phyloP scores from a whole-genome alignment of 2,329 filamentous ascomycete genomes.

The Diaporthe citrichinensis region DNA sequence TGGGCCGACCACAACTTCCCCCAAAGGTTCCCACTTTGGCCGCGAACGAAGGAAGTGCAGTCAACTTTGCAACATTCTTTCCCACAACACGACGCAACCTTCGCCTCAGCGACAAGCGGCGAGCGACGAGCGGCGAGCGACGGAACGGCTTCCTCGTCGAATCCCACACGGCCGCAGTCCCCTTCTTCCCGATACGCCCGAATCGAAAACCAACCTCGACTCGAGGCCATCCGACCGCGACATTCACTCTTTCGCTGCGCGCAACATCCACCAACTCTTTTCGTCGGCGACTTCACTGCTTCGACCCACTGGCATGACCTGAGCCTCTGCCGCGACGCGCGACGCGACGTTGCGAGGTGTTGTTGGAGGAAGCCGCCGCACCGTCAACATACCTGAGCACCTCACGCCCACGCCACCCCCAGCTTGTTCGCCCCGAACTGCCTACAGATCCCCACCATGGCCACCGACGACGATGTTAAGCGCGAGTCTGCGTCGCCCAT shows the following conservation, averaged over 20 bases:
- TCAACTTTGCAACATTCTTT: slow-evolving; percentile 7
- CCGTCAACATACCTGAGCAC: slow-evolving; percentile 3
- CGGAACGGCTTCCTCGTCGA: background rate
- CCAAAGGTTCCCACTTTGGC: background rate
- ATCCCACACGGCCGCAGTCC: background rate
- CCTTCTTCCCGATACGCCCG: background rate
- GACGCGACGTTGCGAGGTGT: slow-evolving; percentile 39
- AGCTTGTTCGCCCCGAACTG: background rate
- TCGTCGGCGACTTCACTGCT: background rate
- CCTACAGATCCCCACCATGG: slow-evolving; percentile 10
- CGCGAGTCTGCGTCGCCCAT: slow-evolving; percentile 32
- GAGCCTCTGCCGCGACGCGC: slow-evolving; percentile 30
- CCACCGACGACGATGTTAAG: slow-evolving; percentile 37
- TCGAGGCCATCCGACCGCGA: background rate
- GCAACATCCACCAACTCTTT: background rate
- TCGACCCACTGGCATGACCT: slow-evolving; percentile 37
- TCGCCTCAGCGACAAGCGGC: too few species aligned
- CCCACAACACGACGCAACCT: background rate
- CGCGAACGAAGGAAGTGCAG: background rate
- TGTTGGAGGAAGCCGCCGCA: slow-evolving; percentile 1
- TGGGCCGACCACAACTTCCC: background rate
- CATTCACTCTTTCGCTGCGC: slow-evolving; percentile 1
- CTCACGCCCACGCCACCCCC: background rate
- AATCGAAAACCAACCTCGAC: background rate
- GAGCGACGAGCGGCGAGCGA: background rate